Evolutionary conservation across 352 stramenopile species (phyloP).

Genomic region (Phytophthora palmivora): DNA sequence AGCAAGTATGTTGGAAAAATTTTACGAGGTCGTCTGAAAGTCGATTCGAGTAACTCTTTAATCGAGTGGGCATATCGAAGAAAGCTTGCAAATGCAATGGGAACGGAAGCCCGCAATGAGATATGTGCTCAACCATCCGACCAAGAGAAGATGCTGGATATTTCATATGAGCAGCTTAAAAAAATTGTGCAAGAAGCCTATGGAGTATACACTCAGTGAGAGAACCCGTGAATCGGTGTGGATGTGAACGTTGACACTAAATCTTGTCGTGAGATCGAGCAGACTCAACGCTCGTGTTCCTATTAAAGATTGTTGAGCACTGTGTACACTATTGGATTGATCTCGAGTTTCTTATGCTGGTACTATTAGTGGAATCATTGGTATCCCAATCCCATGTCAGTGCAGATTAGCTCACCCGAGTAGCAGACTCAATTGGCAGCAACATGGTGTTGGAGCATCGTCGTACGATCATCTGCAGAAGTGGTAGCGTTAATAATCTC

Average conservation of each 20-base stretch:
- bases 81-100: conserved; percentile 6
- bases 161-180: conserved; percentile 54
- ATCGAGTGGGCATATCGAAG: conserved; percentile 38
- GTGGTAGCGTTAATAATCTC: conserved; percentile 11
- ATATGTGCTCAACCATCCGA: conserved; percentile 8
- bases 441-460: conserved; percentile 37
- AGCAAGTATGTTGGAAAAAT: conserved; percentile 73
- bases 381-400: not conserved
- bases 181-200: conserved; percentile 62
- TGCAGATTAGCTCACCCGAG: conserved; percentile 8
- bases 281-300: conserved; percentile 16
- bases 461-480: conserved; percentile 41
- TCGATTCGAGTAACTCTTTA: conserved; percentile 55
- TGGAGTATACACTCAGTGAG: conserved; percentile 48
- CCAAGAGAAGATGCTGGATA: conserved; percentile 3
- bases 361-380: conserved; percentile 31
- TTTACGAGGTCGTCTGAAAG: conserved; percentile 59
- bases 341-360: conserved; percentile 18
- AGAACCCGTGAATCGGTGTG: not conserved
- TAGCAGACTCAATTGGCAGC: too few species aligned
- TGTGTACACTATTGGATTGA: too few species aligned
- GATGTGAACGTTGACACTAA: not conserved
- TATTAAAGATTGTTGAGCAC: conserved; percentile 11
- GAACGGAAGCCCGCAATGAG: not conserved
- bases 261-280: conserved; percentile 20